Base-by-base conservation (phyloP, 2,329 filamentous ascomycete species). In the Microascus cirrosus region DNA sequence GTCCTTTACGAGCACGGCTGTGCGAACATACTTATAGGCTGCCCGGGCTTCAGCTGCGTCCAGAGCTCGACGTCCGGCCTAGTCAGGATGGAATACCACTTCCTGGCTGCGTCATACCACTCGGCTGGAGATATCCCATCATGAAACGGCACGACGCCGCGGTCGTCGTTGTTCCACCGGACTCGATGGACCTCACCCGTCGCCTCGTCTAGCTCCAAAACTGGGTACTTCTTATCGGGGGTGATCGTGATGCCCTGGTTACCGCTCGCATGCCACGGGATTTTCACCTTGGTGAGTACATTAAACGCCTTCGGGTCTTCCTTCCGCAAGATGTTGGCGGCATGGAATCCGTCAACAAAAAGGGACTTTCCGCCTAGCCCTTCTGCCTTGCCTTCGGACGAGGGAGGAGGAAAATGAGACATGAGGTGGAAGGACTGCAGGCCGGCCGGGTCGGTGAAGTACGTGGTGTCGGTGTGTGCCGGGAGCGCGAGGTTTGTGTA, bases 341-440 rank as follows among this genome's bases (percentile, higher is more conserved):
- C 89, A 36, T 82, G 74, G 69, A 95, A 95, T 0, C 89, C 92
- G 69, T 99, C 94, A 0, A 96, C 87, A 1, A 99, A 83, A 0
- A 95, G 76, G 0, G 87, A 92, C 56, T 84, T 77, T 6, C 94
- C 94, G 11, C 93, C 94, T 2, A 76, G 63, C 1, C 60, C 65
- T n/a, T 66, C 65, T 20, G 45, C 45, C 25, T 42, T 53, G 1
- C 18, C 45, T 11, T 35, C 25, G 12, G 35, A 10, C 20, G 50
- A 42, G 6, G 50, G 35, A 2, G 70, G 69, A 24, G 83, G 80
- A 2, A 78, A 72, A 8, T 84, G 86, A 0, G 89, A 94, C 32
- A 97, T 80, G 53, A 96, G 77, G 68, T 99, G 94, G 71, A 99
- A 95, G 28, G 94, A 85, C 70, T 99, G 94, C 36, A 99, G 79